Evolutionary conservation across 129 eudicot genomes (phyloP), one percentile per base, ranked within the genome.

Genomic region (Escallonia herrerae): DNA sequence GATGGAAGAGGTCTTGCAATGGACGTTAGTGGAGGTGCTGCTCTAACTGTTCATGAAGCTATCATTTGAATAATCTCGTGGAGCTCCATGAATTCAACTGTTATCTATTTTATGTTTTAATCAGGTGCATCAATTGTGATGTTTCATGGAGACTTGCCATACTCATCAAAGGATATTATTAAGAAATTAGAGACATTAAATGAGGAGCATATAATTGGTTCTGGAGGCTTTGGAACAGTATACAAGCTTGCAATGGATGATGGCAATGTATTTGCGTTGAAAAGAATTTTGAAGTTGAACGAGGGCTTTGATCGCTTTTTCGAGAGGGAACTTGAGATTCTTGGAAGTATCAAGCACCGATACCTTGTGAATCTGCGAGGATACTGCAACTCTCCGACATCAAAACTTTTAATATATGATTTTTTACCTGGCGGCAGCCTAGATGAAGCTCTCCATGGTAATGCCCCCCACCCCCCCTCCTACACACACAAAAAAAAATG

Each of bases 121-220:
- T 65, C 73, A 93, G 99, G 99, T 77, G 96, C 99, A 77, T 89
- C 96, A 11, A 83, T 93, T 76, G 99, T 93, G 72, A 93, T 89
- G 95, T 93, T 93, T 69, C 99, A 93, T 67, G 99, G 99, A 74
- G 99, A 93, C 80, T 82, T 93, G 70, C 99, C 99, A 13, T 93
- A 93, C 64, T 79, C 99, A 52, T 88, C 99, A 65, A 93, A 93
- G 77, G 99, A 93, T 72, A 86, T 93, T 10, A 89, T 93, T 3
- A 89, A 86, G 66, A 93, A 93, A 70, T 60, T 89, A 72, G 99
- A 93, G 68, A 81, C 77, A 43, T 80, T 93, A 55, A 89, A 80
- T 41, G 96, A 93, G 65, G 99, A 89, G 66, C 99, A 93, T 69
- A 74, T 93, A 41, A 89, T 93, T 72, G 99, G 99, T 40, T 81